Conservation (phyloP, 306 rosid species). For the Psophocarpus tetragonolobus region DNA sequence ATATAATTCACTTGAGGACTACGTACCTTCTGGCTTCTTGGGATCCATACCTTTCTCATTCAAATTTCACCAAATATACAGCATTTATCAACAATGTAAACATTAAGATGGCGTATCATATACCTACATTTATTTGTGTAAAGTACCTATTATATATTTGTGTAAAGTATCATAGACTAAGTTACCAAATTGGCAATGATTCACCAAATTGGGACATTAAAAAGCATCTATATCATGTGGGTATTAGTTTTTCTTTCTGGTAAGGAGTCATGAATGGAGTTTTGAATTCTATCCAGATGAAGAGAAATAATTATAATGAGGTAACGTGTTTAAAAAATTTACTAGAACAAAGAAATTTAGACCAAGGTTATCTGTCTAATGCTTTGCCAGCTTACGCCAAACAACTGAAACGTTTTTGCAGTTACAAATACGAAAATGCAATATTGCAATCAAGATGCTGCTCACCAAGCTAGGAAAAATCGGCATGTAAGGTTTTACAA, state of each 20-base stretch:
- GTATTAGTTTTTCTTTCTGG: background rate
- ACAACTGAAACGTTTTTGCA: slow-evolving; percentile 38
- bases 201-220: background rate
- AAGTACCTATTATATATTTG: background rate
- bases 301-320: slow-evolving; percentile 2
- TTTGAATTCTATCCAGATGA: background rate
- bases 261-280: background rate
- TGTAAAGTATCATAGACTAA: background rate
- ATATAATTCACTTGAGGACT: no score
- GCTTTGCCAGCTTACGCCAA: slow-evolving; percentile 34
- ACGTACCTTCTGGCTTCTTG: no score
- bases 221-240: background rate
- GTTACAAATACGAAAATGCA: slow-evolving; percentile 11
- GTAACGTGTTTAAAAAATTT: background rate
- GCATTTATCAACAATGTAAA: background rate
- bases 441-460: slow-evolving; percentile 40
- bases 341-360: slow-evolving; percentile 1
- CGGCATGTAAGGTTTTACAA: slow-evolving; percentile 35
- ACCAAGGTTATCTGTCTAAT: slow-evolving; percentile 2
- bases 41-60: background rate
- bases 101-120: background rate
- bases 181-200: background rate
- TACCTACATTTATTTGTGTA: background rate
- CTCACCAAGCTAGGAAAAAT: slow-evolving; percentile 32
- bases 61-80: background rate